A percentile compares a stretch with the other conserved stretches of the same genome.
Conservation (phyloP, 179 eudicot species). For the Actinidia arguta region DNA sequence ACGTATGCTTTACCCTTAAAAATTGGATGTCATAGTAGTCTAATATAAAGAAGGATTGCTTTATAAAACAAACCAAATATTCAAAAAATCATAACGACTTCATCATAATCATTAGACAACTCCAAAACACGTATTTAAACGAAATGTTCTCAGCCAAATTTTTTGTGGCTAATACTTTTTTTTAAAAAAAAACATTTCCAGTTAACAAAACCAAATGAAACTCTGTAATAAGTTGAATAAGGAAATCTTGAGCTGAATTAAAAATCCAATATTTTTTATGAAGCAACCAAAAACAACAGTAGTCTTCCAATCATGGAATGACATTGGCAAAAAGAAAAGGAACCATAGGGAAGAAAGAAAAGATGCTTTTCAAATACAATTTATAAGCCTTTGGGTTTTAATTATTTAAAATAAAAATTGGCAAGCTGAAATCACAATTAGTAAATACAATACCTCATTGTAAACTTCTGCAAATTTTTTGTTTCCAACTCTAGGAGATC, state of each 20-base stretch:
- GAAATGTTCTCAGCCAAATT: too few species aligned
- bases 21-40: too few species aligned
- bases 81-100: too few species aligned
- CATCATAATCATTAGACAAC: too few species aligned
- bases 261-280: neutral
- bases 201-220: too few species aligned
- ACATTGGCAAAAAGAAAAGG: neutral
- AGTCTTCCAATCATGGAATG: neutral
- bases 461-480: constrained; percentile 84
- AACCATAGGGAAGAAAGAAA: neutral
- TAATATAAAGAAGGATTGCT: too few species aligned
- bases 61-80: too few species aligned
- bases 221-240: neutral
- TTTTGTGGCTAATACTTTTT: too few species aligned
- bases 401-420: neutral
- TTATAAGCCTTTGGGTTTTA: neutral
- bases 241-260: too few species aligned
- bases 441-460: constrained; percentile 64
- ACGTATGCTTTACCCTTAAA: too few species aligned
- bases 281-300: neutral
- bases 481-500: constrained; percentile 98
- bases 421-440: constrained; percentile 4
- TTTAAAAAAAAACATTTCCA: too few species aligned
- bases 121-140: too few species aligned
- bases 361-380: neutral